phyloP scores from a whole-genome alignment of 75 land plant genomes.

The Pseudotsuga menziesii region DNA sequence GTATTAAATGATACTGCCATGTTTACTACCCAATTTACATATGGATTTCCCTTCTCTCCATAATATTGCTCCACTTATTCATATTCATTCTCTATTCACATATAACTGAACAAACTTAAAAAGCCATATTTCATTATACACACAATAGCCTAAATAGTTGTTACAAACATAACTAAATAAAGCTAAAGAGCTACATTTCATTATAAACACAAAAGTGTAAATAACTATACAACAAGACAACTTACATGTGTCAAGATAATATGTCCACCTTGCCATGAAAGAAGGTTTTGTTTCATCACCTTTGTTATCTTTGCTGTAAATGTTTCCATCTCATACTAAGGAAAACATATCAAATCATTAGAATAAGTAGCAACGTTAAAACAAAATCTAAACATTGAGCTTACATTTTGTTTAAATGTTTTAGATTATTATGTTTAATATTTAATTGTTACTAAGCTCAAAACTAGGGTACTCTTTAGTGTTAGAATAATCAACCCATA shows the following conservation, averaged over 20 bases:
- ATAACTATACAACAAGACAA: no score
- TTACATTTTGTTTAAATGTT: no score
- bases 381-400: no score
- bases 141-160: no score
- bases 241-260: conserved; percentile 76
- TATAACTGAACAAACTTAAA: not conserved
- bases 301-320: conserved; percentile 60
- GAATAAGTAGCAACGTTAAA: no score
- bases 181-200: not conserved
- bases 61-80: conserved; percentile 33
- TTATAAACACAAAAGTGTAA: no score
- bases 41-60: conserved; percentile 42
- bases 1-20: conserved; percentile 32
- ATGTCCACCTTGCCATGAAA: conserved; percentile 87
- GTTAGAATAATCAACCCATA: no score
- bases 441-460: no score
- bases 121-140: not conserved
- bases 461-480: no score
- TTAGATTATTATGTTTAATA: no score
- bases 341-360: not conserved
- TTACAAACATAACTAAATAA: no score
- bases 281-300: conserved; percentile 64
- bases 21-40: conserved; percentile 53
- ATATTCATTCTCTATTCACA: conserved; percentile 72
- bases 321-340: conserved; percentile 62